Evolutionary conservation across 192 early-diverging fungal genomes (phyloP), one percentile per base, ranked within the genome.

Genomic region (Backusella tarrabulga): DNA sequence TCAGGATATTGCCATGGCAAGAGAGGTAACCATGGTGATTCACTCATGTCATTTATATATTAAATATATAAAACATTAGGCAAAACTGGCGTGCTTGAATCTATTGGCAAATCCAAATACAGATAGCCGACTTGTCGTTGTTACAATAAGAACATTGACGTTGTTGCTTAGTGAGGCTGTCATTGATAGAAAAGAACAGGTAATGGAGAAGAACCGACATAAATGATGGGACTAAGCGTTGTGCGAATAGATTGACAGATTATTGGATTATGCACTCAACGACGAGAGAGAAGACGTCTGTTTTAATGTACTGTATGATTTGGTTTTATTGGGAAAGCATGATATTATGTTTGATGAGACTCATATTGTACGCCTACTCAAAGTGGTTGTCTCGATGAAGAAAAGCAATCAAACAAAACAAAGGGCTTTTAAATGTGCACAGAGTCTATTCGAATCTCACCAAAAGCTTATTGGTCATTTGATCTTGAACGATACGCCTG

Each of bases 131-230:
- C 78, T 84, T 67, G 79, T 81, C 11, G 80, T 84, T 36, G 84
- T 76, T 0, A 81, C 83, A 19, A 56, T 87, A 26, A 72, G 79
- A 71, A 84, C 83, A n/a, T 52, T 87, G 26, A 84, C 86, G 1
- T 44, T 78, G 5, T 34, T 85, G 32, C 77, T 83, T 6, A 82
- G 79, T 15, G 76, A 81, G 66, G 83, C 85, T 12, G 52, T 84
- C 2, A 81, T 86, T 26, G 82, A 86, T 76, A 75, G 78, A 29
- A 71, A 77, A 56, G 79, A 85, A 50, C 84, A 83, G 68, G 81
- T 85, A 34, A 56, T 19, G 46, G 46, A 7, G 15, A 50, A 1
- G 19, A 17, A 6, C 5, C 12, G 15, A 15, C 4, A 14, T 3
- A 15, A 4, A 44, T 44, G 38, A 40, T 19, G 2, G 42, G 15